Evolutionary conservation across 2,329 filamentous ascomycete genomes (phyloP).

Genomic region (Ascochyta koolunga): DNA sequence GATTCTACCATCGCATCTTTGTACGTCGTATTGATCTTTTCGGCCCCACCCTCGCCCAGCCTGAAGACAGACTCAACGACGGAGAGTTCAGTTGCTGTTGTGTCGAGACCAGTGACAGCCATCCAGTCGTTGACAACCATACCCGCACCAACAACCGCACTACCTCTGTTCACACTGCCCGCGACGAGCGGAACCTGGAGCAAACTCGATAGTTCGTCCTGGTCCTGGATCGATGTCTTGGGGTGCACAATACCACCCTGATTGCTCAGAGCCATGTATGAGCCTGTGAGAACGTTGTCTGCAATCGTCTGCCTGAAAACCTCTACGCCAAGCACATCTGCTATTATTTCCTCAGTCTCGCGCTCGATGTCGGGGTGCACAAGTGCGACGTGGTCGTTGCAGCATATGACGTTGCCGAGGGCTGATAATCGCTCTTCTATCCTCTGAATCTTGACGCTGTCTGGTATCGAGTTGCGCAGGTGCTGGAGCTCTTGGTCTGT

Average conservation of each 20-base stretch:
- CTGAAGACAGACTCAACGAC: slow-evolving; percentile 97
- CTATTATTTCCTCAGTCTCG: slow-evolving; percentile 98
- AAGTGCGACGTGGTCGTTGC: slow-evolving; percentile 95
- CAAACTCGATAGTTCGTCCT: slow-evolving; percentile 93
- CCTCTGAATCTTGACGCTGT: slow-evolving; percentile 89
- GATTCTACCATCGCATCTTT: slow-evolving; percentile 99
- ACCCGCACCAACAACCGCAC: slow-evolving; percentile 91
- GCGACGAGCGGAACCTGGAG: slow-evolving; percentile 96
- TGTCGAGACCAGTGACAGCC: slow-evolving; percentile 87
- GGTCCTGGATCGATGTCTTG: slow-evolving; percentile 95
- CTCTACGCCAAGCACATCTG: slow-evolving; percentile 88
- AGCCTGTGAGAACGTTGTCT: slow-evolving; percentile 94
- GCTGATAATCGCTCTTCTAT: slow-evolving; percentile 97
- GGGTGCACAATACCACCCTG: slow-evolving; percentile 96
- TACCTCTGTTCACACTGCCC: slow-evolving; percentile 90
- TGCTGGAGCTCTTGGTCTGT: slow-evolving; percentile 99
- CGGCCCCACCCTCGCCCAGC: slow-evolving; percentile 84
- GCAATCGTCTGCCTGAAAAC: slow-evolving; percentile 94
- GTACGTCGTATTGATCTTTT: slow-evolving; percentile 79
- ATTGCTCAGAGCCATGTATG: slow-evolving; percentile 96
- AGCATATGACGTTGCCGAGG: slow-evolving; percentile 94
- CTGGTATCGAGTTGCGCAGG: slow-evolving; percentile 91
- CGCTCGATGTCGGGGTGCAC: slow-evolving; percentile 96
- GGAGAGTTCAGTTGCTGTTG: slow-evolving; percentile 95
- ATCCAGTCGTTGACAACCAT: slow-evolving; percentile 99